Percentiles rank a stretch among this genome's conserved stretches.
Evolutionary conservation across 2,329 filamentous ascomycete species (phyloP).

Genomic region (Dactylonectria estremocensis): DNA sequence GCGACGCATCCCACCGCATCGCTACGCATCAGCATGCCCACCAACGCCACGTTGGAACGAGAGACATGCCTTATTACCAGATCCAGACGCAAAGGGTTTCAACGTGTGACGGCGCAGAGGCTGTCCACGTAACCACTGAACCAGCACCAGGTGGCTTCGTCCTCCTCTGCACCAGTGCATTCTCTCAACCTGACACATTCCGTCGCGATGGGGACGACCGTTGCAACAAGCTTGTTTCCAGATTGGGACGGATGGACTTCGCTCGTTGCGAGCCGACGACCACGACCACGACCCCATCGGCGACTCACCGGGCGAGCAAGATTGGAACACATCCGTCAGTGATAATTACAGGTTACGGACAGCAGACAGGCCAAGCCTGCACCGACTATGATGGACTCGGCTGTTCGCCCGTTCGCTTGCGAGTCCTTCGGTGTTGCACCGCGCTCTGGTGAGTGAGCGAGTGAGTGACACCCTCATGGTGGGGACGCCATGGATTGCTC

Average conservation of each 20-base stretch:
- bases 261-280: neutral
- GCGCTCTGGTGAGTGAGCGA: neutral
- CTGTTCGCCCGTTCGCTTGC: constrained; percentile 21
- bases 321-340: constrained; percentile 15
- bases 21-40: constrained; percentile 17
- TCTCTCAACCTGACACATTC: constrained; percentile 38
- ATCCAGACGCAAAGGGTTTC: constrained; percentile 2
- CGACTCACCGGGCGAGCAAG: constrained; percentile 35
- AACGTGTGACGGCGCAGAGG: constrained; percentile 5
- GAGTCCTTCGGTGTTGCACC: constrained; percentile 10
- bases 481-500: constrained; percentile 24
- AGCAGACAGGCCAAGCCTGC: constrained; percentile 23
- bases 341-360: constrained; percentile 25
- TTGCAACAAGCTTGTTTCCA: constrained; percentile 25
- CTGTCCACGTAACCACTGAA: constrained; percentile 27
- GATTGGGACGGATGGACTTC: constrained; percentile 11
- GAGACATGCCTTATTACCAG: constrained; percentile 21
- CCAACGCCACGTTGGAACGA: constrained; percentile 2
- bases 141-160: constrained; percentile 9
- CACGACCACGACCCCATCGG: neutral
- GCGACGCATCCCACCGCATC: constrained; percentile 12
- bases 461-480: constrained; percentile 37
- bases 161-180: constrained; percentile 7
- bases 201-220: constrained; percentile 32
- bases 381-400: constrained; percentile 15